These are phyloP conservation scores for Suillus hirtellus DNA, from an alignment of 768 basidiomycete genomes.

Conservation along the genomic window DNA sequence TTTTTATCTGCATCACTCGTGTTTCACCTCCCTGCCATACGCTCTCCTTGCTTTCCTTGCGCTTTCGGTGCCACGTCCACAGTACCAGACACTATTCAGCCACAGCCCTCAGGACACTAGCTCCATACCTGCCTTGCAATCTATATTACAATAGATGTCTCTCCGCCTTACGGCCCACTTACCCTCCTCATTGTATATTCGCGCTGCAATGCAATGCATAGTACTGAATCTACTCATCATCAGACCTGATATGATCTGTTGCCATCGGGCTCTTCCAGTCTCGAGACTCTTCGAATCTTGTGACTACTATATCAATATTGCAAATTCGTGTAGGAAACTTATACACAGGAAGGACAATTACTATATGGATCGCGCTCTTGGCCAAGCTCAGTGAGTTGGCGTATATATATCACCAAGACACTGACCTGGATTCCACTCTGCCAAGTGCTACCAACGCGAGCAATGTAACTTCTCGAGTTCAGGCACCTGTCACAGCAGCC, in stretches of 20 bases:
- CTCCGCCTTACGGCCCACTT: conserved; percentile 14
- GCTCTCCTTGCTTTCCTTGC: background rate
- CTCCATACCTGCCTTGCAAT: background rate
- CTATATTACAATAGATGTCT: conserved; percentile 4
- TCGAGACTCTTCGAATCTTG: background rate
- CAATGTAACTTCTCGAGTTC: background rate
- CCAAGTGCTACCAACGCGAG: background rate
- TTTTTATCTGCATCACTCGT: background rate
- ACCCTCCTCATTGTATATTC: conserved; percentile 40
- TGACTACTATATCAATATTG: background rate
- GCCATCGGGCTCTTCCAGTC: background rate
- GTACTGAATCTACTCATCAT: conserved; percentile 13
- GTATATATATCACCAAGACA: background rate
- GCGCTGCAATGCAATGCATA: conserved; percentile 32
- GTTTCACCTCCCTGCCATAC: background rate
- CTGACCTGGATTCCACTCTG: background rate
- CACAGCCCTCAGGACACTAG: conserved; percentile 7
- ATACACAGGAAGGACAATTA: background rate
- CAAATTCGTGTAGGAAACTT: background rate
- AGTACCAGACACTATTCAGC: conserved; percentile 6
- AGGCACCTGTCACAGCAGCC: background rate
- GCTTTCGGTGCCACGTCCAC: background rate
- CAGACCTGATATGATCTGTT: background rate
- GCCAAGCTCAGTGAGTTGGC: background rate
- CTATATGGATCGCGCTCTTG: background rate